phyloP scores from a whole-genome alignment of 108 stramenopile genomes.

The Seminavis robusta region DNA sequence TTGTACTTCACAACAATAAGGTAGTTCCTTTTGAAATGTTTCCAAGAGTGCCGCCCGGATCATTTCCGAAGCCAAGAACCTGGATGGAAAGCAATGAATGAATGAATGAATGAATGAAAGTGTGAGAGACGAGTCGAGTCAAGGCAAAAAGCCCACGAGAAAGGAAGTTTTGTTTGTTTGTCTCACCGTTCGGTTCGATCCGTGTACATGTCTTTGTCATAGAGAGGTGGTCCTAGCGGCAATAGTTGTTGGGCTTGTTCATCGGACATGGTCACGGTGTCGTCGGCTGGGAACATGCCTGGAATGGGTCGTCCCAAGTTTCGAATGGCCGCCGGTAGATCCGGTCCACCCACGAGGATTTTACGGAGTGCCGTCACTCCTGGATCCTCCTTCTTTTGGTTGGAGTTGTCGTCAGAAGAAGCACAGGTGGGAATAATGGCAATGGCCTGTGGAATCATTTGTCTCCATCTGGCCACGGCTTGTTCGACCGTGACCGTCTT shows the following conservation, averaged over 20 bases:
- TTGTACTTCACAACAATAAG: conserved; percentile 93
- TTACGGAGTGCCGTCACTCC: conserved; percentile 58
- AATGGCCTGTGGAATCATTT: conserved; percentile 64
- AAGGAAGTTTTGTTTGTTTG: no score
- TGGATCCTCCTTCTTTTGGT: no score
- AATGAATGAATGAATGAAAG: no score
- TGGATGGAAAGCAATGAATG: no score
- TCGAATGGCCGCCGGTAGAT: conserved; percentile 65
- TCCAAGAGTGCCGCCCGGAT: conserved; percentile 83
- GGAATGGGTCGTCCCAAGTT: conserved; percentile 71
- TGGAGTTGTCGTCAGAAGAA: conserved; percentile 35
- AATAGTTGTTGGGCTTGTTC: conserved; percentile 48
- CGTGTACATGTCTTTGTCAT: conserved; percentile 68
- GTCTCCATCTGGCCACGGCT: conserved; percentile 73
- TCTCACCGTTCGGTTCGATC: conserved; percentile 82
- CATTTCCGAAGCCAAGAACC: conserved; percentile 85
- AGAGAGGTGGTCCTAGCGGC: conserved; percentile 69
- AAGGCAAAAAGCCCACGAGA: no score
- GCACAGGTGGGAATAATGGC: conserved; percentile 75
- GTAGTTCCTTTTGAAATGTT: conserved; percentile 82
- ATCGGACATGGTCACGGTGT: conserved; percentile 36
- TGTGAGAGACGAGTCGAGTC: no score
- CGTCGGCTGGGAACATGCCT: conserved; percentile 63
- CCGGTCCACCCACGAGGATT: conserved; percentile 55
- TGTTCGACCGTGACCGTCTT: conserved; percentile 50